These are phyloP conservation scores for Dichotomopilus funicola DNA, from an alignment of 2,329 filamentous ascomycete genomes.

Conservation along the genomic window DNA sequence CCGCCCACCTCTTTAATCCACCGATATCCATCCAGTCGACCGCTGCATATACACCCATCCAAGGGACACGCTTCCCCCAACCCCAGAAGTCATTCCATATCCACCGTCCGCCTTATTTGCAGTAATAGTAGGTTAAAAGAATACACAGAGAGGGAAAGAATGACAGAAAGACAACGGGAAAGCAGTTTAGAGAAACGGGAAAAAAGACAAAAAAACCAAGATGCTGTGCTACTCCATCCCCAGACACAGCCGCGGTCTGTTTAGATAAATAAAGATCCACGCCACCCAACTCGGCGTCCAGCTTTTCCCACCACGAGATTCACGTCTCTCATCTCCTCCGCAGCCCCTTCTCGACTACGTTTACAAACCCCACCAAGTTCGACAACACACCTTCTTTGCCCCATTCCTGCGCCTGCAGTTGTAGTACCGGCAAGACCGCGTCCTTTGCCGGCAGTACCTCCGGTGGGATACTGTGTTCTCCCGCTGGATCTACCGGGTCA, in stretches of 20 bases:
- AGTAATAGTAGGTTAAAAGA: too few relatives aligned
- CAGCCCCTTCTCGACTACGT: conserved; percentile 34
- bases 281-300: background rate
- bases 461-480: conserved; percentile 44
- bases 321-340: background rate
- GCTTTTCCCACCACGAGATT: background rate
- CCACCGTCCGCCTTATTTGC: too few relatives aligned
- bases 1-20: background rate
- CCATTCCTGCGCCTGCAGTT: conserved; percentile 57
- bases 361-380: conserved; percentile 60
- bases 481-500: conserved; percentile 46
- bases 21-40: background rate
- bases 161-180: too few relatives aligned
- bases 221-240: too few relatives aligned
- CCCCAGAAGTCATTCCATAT: too few relatives aligned
- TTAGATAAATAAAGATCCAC: background rate
- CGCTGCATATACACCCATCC: background rate
- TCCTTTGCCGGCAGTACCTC: conserved; percentile 61
- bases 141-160: too few relatives aligned
- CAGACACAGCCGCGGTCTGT: background rate
- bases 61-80: too few relatives aligned
- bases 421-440: conserved; percentile 59
- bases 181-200: too few relatives aligned
- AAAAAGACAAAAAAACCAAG: too few relatives aligned
- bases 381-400: conserved; percentile 60